Conservation (phyloP, 495 filamentous ascomycete species). For the Paragyromitra xinjiangensis region DNA sequence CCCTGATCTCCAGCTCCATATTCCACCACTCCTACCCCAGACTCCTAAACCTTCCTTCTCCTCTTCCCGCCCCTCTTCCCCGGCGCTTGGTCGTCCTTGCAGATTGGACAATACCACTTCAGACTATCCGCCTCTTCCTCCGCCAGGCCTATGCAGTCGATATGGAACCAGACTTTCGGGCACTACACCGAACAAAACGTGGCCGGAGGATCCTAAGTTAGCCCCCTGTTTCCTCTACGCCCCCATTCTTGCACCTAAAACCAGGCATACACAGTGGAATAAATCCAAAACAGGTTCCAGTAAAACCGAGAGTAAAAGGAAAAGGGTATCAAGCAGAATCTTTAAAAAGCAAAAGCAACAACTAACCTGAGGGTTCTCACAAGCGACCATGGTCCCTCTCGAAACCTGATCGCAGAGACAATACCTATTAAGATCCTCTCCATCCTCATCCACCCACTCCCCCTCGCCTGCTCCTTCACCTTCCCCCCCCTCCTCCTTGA, state of each 20-base stretch:
- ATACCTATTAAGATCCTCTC: constrained; percentile 86
- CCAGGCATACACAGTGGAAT: neutral
- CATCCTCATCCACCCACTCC: constrained; percentile 78
- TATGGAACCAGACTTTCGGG: constrained; percentile 90
- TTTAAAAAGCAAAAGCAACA: constrained; percentile 36
- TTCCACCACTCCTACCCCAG: neutral
- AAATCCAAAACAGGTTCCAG: neutral
- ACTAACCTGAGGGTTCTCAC: constrained; percentile 89
- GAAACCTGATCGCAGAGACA: constrained; percentile 92
- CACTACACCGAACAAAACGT: constrained; percentile 63
- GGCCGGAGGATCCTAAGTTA: constrained; percentile 47
- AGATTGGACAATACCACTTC: constrained; percentile 91
- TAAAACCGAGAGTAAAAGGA: neutral
- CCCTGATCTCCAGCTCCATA: neutral
- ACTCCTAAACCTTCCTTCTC: constrained; percentile 52
- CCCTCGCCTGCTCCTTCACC: constrained; percentile 63
- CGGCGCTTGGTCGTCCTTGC: constrained; percentile 33
- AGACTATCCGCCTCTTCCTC: constrained; percentile 71
- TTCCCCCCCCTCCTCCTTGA: constrained; percentile 60
- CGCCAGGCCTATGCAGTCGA: constrained; percentile 81
- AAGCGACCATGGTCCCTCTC: constrained; percentile 93
- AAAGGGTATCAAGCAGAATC: constrained; percentile 23
- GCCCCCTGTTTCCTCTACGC: constrained; percentile 26
- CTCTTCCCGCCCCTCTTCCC: constrained; percentile 53
- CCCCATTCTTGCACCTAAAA: neutral